Conservation (phyloP, 805 yeast genomes). For the Pichia thaimueangensis region DNA sequence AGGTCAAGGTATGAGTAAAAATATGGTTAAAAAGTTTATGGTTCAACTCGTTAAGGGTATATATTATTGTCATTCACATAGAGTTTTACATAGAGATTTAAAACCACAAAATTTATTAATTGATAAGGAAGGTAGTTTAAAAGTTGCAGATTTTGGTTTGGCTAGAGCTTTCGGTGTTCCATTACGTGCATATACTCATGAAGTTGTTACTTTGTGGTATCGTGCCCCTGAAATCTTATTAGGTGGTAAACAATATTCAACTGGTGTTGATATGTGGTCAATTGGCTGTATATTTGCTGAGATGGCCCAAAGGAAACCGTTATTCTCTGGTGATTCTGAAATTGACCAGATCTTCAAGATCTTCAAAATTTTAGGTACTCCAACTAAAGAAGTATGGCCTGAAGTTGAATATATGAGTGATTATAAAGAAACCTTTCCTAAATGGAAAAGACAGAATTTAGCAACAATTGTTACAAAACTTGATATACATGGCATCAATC, state of each 20-base stretch:
- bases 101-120: constrained; percentile 95
- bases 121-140: constrained; percentile 91
- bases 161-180: constrained; percentile 99
- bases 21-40: constrained; percentile 89
- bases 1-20: constrained; percentile 83
- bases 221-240: constrained; percentile 92
- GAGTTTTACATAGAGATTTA: constrained; percentile 90
- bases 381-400: constrained; percentile 91
- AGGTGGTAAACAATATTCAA: constrained; percentile 95
- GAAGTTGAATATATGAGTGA: constrained; percentile 88
- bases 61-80: constrained; percentile 87
- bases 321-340: constrained; percentile 96
- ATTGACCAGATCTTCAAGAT: constrained; percentile 95
- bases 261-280: constrained; percentile 99
- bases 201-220: constrained; percentile 97
- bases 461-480: constrained; percentile 69
- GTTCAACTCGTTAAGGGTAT: constrained; percentile 88
- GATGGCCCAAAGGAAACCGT: constrained; percentile 91
- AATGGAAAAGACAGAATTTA: constrained; percentile 73
- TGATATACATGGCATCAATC: constrained; percentile 78
- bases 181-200: constrained; percentile 92
- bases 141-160: constrained; percentile 87
- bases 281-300: constrained; percentile 97
- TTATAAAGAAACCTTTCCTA: constrained; percentile 88
- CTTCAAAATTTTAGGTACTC: constrained; percentile 89